Conservation (phyloP, 768 basidiomycete species). For the Paxillus involutus region DNA sequence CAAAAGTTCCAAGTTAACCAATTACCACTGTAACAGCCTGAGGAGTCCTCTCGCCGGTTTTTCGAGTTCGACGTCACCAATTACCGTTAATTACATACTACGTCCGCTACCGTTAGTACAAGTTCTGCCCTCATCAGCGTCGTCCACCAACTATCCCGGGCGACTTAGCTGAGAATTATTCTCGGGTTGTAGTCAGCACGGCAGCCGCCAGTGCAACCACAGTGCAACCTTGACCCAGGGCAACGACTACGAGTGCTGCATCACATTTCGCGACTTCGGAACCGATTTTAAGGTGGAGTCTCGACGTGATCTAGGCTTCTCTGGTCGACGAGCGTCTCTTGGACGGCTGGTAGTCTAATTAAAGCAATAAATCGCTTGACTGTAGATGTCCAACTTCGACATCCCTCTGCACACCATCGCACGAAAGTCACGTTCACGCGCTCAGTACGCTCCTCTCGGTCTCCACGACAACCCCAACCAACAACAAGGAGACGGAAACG, state of each 20-base stretch:
- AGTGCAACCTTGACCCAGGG: neutral
- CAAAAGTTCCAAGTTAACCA: no score
- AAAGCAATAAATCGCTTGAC: neutral
- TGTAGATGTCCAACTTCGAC: slow-evolving; percentile 47
- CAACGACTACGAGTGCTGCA: neutral
- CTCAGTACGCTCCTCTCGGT: slow-evolving; percentile 46
- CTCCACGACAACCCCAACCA: slow-evolving; percentile 26
- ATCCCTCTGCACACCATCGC: slow-evolving; percentile 67
- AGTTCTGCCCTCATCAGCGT: no score
- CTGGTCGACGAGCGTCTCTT: neutral
- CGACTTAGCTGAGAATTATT: no score
- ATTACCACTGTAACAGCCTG: no score
- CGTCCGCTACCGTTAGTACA: no score
- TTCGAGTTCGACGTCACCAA: no score
- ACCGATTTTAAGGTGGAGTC: neutral
- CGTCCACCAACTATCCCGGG: no score
- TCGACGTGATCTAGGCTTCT: neutral
- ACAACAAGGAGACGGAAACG: slow-evolving; percentile 17
- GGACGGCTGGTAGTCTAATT: slow-evolving; percentile 1
- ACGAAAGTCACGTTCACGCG: slow-evolving; percentile 44
- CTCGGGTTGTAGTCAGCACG: no score
- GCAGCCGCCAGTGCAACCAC: neutral
- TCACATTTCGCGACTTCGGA: neutral
- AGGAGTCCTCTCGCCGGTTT: no score
- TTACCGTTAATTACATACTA: no score